Base-by-base conservation (phyloP, 1,284 basidiomycete species). In the Vanrija humicola region DNA sequence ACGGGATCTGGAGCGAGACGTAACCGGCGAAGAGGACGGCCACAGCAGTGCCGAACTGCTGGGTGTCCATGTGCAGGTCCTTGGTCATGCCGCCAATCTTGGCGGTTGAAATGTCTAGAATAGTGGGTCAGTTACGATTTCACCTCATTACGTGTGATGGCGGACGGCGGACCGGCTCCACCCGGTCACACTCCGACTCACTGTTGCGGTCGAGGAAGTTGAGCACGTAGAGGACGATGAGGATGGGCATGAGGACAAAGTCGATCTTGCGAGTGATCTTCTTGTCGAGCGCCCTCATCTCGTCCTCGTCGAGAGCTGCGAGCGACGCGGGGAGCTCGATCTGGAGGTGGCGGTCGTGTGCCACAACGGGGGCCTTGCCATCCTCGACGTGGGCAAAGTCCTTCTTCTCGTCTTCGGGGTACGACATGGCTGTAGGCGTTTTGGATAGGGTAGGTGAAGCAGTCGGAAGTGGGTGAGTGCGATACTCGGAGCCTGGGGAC, bases 1-100 rank as follows among this genome's bases (percentile, higher is more conserved):
- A 70, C 0, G 72, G 74, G 55, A 78, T 67, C 55, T 75, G 74
- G 48, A 75, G 52, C 40, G 40, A n/a, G 40, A 53, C 19, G 50
- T 58, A 58, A 39, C 57, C 57, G 23, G 53, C 50, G 26, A 55
- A 62, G 10, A 62, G 67, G 28, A 77, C 62, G 5, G 66, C 66
- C 12, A 76, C 58, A 6, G 60, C 56, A 0, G 70, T 72, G 12
- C 62, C 56, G 56, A 65, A 73, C 48, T 71, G 50, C 19, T 51
- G 50, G 21, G 46, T 48, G 9, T 55, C 50, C 59, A 65, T 55
- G 46, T 39, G 3, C 6, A 66, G 57, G 50, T 64, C 63, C 4
- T 39, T 34, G 14, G 55, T 61, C 21, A 64, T 43, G 18, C 54
- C 56, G 18, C 55, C 58, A 23, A 66, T 47, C 47, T 64, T 66